phyloP scores from a whole-genome alignment of 305 asterid genomes.

The Solanum hybrid region DNA sequence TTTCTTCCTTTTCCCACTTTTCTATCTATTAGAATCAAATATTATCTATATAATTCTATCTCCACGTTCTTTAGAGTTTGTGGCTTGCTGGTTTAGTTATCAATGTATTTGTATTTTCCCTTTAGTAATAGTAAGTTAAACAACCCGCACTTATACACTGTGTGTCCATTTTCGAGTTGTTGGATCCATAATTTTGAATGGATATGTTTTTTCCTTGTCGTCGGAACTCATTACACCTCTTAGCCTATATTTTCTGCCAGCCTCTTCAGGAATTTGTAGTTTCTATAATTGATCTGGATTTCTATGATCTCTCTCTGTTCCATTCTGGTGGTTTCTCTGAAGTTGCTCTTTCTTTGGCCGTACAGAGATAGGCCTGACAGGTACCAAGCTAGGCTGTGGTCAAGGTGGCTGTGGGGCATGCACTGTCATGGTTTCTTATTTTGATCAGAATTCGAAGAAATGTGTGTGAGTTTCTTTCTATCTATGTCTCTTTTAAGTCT shows the following conservation, averaged over 20 bases:
- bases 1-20: not conserved
- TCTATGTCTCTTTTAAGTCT: not conserved
- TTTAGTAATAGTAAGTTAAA: not conserved
- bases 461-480: conserved; percentile 20
- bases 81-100: not conserved
- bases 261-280: not conserved
- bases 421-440: conserved; percentile 91
- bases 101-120: not conserved
- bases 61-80: not conserved
- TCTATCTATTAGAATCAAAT: not conserved
- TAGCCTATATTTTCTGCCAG: not conserved
- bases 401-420: conserved; percentile 99
- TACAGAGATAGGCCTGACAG: conserved; percentile 78
- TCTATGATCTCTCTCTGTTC: not conserved
- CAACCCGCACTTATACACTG: not conserved
- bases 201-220: not conserved
- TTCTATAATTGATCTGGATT: conserved; percentile 6
- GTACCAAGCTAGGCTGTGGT: conserved; percentile 95
- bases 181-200: not conserved
- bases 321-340: not conserved
- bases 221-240: not conserved
- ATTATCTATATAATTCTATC: not conserved
- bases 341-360: conserved; percentile 7
- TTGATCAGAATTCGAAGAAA: conserved; percentile 61
- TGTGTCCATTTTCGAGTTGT: not conserved